Evolutionary conservation across 2,329 filamentous ascomycete species (phyloP).

Genomic region (Aspergillus glaucus): DNA sequence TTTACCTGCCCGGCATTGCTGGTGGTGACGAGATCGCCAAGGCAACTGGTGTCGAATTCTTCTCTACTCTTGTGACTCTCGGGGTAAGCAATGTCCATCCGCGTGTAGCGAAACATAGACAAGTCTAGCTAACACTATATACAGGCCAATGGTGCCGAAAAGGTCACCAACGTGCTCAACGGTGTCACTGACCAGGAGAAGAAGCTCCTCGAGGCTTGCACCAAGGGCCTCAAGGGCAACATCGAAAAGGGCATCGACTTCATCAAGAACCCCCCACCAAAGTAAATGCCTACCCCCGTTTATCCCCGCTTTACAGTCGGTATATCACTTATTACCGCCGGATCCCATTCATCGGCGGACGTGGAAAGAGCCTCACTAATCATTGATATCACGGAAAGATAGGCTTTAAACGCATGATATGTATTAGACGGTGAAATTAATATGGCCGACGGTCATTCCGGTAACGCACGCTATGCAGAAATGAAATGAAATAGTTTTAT

Average conservation of each 20-base stretch:
- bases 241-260: conserved; percentile 92
- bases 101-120: conserved; percentile 17
- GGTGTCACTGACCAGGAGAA: conserved; percentile 81
- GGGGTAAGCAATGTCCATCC: conserved; percentile 60
- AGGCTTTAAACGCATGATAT: conserved; percentile 34
- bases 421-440: conserved; percentile 20
- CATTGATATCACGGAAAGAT: conserved; percentile 33
- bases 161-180: conserved; percentile 72
- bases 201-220: conserved; percentile 69
- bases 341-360: conserved; percentile 8
- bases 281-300: conserved; percentile 55
- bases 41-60: conserved; percentile 81
- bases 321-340: conserved; percentile 10
- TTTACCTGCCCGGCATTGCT: conserved; percentile 85
- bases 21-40: conserved; percentile 82
- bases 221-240: conserved; percentile 80
- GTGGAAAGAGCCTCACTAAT: conserved; percentile 31
- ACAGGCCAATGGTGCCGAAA: conserved; percentile 76
- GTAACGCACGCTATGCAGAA: conserved; percentile 11
- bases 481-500: not conserved
- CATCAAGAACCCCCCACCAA: conserved; percentile 78
- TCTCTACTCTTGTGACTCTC: conserved; percentile 92
- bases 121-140: conserved; percentile 22
- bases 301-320: conserved; percentile 17
- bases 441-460: conserved; percentile 12